Evolutionary conservation across 345 rosid genomes (phyloP).

Genomic region (Noccaea bulbosa): DNA sequence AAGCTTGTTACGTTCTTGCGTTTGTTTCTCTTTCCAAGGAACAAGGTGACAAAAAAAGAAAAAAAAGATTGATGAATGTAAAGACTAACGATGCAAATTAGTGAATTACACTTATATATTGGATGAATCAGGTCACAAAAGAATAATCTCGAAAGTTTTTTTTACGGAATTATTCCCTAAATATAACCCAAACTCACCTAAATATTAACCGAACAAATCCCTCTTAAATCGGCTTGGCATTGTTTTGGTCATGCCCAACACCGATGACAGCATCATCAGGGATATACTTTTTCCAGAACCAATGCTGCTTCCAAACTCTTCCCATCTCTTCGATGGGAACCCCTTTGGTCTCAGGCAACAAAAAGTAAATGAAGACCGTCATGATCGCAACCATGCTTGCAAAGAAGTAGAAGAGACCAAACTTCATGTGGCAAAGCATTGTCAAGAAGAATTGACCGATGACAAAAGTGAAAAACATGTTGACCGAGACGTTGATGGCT

Average conservation of each 20-base stretch:
- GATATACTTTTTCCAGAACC: constrained; percentile 56
- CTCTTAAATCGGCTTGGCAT: not conserved
- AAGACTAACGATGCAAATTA: not conserved
- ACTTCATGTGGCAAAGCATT: constrained; percentile 65
- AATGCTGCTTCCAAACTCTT: constrained; percentile 59
- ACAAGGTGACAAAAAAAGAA: not conserved
- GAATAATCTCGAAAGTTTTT: not conserved
- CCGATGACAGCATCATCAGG: constrained; percentile 17
- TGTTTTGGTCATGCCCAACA: constrained; percentile 18
- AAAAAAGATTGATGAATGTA: not conserved
- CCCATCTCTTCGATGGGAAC: constrained; percentile 67
- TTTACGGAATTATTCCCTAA: not conserved
- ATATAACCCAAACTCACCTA: not conserved
- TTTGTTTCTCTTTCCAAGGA: not conserved
- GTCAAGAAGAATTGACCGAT: constrained; percentile 56
- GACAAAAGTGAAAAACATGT: constrained; percentile 54
- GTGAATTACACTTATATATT: too few relatives aligned
- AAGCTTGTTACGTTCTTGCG: not conserved
- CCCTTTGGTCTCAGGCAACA: constrained; percentile 69
- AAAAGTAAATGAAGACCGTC: constrained; percentile 55
- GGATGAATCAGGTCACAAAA: not conserved
- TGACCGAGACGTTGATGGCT: constrained; percentile 57
- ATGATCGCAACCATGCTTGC: constrained; percentile 58
- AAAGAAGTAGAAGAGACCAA: constrained; percentile 68
- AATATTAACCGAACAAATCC: not conserved